Evolutionary conservation across 2,329 filamentous ascomycete species (phyloP), one percentile per base, ranked within the genome.

Genomic region (Fusarium abutilonis): DNA sequence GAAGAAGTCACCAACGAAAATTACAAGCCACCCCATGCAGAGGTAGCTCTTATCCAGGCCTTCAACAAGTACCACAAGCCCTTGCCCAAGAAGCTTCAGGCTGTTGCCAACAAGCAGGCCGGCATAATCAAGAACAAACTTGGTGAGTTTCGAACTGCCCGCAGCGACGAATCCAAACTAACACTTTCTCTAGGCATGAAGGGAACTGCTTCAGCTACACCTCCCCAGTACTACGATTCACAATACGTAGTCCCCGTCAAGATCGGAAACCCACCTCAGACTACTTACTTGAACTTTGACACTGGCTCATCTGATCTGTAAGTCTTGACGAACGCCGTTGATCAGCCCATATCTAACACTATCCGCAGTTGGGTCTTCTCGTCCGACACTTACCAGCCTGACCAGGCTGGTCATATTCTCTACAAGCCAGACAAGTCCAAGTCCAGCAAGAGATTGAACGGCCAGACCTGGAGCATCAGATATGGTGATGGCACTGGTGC

Each of bases 401-500:
- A 83, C 52, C 76, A 82, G 41, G 64, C 64, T 1, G 84, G 84
- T 5, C 88, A 90, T 67, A 70, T 75, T 35, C 72, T 86, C 66
- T 91, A 91, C 75, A 77, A 80, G 38, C 83, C 84, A 4, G 66
- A 73, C 34, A 53, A 75, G 4, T 79, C 81, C 23, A 72, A 54
- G 7, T 80, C 78, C 2, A 76, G 76, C 42, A 80, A 79, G 61
- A 72, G 78, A 40, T 66, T 86, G 45, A 42, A 21, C 1, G 73
- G 72, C 2, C 44, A 72, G 61, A 80, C 74, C 21, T 91, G 87
- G 87, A 73, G 74, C 7, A 87, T 90, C 68, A 76, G 71, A 14
- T 91, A 91, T 66, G 88, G 86, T 21, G 89, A 91, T 64, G 85
- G 86, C 13, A 86, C 84, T 40, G 80, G 80, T 35, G 89, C 89